These are phyloP conservation scores for Voacanga thouarsii DNA, from an alignment of 257 asterid species.

Conservation along the genomic window DNA sequence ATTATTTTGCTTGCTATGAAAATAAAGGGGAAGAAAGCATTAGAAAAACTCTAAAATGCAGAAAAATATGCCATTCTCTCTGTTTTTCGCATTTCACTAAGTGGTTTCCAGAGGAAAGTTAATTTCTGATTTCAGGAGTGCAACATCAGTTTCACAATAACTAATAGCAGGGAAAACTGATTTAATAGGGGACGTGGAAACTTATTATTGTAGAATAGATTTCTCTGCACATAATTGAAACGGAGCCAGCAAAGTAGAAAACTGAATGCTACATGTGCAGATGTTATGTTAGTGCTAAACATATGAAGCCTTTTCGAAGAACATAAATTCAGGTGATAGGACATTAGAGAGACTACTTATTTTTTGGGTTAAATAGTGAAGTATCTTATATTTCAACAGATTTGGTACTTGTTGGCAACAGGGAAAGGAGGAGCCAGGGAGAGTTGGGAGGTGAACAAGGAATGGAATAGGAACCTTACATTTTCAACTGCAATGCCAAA, in stretches of 20 bases:
- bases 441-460: not conserved
- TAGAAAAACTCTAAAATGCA: too few species aligned
- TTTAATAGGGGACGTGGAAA: not conserved
- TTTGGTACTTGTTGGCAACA: not conserved
- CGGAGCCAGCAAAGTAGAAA: not conserved
- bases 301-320: not conserved
- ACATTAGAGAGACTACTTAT: not conserved
- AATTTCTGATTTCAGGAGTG: not conserved
- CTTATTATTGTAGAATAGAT: not conserved
- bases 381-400: not conserved
- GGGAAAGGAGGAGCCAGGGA: not conserved
- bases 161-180: not conserved
- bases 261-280: not conserved
- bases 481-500: conserved; percentile 43
- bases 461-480: conserved; percentile 28
- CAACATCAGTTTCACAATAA: not conserved
- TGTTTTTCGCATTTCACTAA: not conserved
- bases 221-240: not conserved
- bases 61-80: not conserved
- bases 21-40: too few species aligned
- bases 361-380: not conserved
- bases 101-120: not conserved
- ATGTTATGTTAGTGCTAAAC: not conserved
- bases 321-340: not conserved
- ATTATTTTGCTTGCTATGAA: too few species aligned